Percentiles rank a stretch among this genome's conserved stretches.
These are phyloP conservation scores for Fonsecaea pedrosoi DNA, from an alignment of 2,329 filamentous ascomycete species.

Conservation along the genomic window DNA sequence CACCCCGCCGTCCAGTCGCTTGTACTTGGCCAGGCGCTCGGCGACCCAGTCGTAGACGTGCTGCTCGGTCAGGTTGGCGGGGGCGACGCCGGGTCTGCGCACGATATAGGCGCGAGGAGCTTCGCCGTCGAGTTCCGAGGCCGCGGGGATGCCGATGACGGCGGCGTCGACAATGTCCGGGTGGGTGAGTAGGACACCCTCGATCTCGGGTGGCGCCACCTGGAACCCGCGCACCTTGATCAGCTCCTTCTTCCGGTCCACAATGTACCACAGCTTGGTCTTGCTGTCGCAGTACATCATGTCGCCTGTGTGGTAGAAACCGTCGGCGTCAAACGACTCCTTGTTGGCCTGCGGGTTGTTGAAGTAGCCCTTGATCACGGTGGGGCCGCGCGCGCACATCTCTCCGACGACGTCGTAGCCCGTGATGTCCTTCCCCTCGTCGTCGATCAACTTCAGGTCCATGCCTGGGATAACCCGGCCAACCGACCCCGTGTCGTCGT, in stretches of 20 bases:
- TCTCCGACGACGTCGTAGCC: conserved; percentile 58
- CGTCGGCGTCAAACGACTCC: conserved; percentile 51
- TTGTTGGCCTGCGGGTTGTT: conserved; percentile 47
- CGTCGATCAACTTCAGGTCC: conserved; percentile 49
- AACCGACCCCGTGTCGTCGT: conserved; percentile 56
- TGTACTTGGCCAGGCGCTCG: conserved; percentile 62
- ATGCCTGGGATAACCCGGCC: conserved; percentile 52
- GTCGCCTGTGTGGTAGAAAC: conserved; percentile 59
- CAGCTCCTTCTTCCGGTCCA: conserved; percentile 35
- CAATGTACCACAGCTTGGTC: conserved; percentile 31
- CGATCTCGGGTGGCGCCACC: conserved; percentile 59
- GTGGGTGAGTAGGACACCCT: conserved; percentile 54
- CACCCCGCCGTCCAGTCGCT: conserved; percentile 63
- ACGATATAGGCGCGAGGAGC: conserved; percentile 35
- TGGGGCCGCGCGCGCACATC: conserved; percentile 57
- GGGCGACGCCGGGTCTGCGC: conserved; percentile 48
- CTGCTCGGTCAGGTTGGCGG: conserved; percentile 49
- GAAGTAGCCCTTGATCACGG: conserved; percentile 61
- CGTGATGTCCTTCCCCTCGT: conserved; percentile 61
- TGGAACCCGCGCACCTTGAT: conserved; percentile 51
- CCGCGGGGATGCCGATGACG: conserved; percentile 53
- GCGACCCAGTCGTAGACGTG: conserved; percentile 50
- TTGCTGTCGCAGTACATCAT: conserved; percentile 53
- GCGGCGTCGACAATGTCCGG: conserved; percentile 58
- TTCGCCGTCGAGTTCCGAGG: conserved; percentile 27